Evolutionary conservation across 495 filamentous ascomycete species (phyloP).

Genomic region (Articulospora tetracladia): DNA sequence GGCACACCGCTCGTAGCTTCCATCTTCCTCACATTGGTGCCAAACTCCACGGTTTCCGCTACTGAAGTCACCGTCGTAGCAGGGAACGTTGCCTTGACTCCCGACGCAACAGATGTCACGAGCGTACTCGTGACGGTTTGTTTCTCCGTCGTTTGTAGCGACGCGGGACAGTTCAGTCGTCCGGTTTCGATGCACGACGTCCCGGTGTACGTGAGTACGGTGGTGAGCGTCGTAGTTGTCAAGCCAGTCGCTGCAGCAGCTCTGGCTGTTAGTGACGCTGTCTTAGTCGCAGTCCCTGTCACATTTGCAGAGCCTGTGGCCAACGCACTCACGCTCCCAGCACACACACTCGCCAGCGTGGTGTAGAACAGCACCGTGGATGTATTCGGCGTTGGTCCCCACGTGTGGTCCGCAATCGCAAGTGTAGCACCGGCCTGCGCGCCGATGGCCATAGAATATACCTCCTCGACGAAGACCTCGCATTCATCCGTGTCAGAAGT

Average conservation of each 20-base stretch:
- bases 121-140: slow-evolving; percentile 29
- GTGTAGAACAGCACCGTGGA: slow-evolving; percentile 50
- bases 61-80: slow-evolving; percentile 28
- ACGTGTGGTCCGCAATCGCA: slow-evolving; percentile 36
- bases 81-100: slow-evolving; percentile 33
- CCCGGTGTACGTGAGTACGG: slow-evolving; percentile 33
- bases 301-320: slow-evolving; percentile 16
- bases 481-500: slow-evolving; percentile 27
- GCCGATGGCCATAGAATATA: slow-evolving; percentile 45
- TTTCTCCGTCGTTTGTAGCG: slow-evolving; percentile 37
- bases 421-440: slow-evolving; percentile 48
- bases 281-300: slow-evolving; percentile 26
- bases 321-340: slow-evolving; percentile 42
- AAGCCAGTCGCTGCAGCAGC: slow-evolving; percentile 21
- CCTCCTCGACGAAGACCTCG: slow-evolving; percentile 37
- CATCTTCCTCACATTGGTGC: slow-evolving; percentile 32
- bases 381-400: slow-evolving; percentile 44
- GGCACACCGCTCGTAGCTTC: slow-evolving; percentile 33
- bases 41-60: slow-evolving; percentile 33
- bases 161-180: slow-evolving; percentile 42
- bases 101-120: slow-evolving; percentile 34
- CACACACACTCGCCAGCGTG: slow-evolving; percentile 43
- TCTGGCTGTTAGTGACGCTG: slow-evolving; percentile 15
- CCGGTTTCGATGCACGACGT: slow-evolving; percentile 35
- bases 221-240: slow-evolving; percentile 32